These are phyloP conservation scores for Amborella trichopoda DNA, from an alignment of 164 flowering plant species.

Conservation along the genomic window DNA sequence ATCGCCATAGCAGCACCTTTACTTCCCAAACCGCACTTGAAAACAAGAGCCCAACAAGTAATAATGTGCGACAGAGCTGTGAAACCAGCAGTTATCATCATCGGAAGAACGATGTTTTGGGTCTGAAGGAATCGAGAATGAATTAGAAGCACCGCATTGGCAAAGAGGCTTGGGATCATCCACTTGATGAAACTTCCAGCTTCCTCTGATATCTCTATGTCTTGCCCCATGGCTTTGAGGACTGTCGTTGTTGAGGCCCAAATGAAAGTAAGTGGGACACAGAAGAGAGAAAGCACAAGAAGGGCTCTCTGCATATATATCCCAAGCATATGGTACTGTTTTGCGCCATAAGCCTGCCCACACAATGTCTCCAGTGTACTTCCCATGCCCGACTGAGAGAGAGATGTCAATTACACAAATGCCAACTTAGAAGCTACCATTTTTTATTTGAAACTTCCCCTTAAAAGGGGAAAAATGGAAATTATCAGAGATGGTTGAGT, in stretches of 20 bases:
- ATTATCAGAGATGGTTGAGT: no score
- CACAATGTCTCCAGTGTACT: conserved; percentile 30
- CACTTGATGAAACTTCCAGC: conserved; percentile 21
- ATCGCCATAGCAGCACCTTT: no score
- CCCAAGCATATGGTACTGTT: conserved; percentile 25
- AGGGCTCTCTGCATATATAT: conserved; percentile 23
- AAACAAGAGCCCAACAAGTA: conserved; percentile 27
- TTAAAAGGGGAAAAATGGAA: no score
- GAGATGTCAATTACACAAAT: no score
- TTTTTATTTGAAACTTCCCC: no score
- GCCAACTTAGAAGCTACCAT: no score
- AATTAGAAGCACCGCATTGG: conserved; percentile 22
- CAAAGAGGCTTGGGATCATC: conserved; percentile 26
- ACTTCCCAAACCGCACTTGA: conserved; percentile 17
- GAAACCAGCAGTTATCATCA: conserved; percentile 25
- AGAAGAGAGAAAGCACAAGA: conserved; percentile 14
- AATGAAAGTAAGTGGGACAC: conserved; percentile 23
- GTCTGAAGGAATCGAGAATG: conserved; percentile 21
- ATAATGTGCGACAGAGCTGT: conserved; percentile 17
- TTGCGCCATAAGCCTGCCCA: conserved; percentile 31
- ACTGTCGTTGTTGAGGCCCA: conserved; percentile 20
- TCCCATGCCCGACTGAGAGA: conserved; percentile 23
- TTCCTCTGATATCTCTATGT: conserved; percentile 17
- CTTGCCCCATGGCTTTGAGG: conserved; percentile 18
- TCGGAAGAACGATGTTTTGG: conserved; percentile 26